Conservation (phyloP, 768 basidiomycete species). For the Pleurotus pulmonarius region DNA sequence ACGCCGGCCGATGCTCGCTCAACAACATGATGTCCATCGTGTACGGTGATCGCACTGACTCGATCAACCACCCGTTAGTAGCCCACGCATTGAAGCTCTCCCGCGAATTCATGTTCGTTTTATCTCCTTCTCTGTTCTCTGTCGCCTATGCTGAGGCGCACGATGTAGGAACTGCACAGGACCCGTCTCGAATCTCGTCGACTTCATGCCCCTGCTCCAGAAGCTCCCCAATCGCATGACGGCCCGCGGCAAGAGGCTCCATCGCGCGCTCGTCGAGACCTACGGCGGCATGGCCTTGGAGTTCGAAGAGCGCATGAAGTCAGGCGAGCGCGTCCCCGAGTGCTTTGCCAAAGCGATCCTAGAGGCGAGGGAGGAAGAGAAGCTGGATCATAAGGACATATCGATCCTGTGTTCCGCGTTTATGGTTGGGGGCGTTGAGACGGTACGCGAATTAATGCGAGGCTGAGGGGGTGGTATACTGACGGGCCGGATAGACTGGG, state of each 20-base stretch:
- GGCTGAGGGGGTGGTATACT: neutral
- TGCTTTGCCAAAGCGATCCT: slow-evolving; percentile 40
- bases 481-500: slow-evolving; percentile 22
- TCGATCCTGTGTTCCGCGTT: slow-evolving; percentile 36
- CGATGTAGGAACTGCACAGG: slow-evolving; percentile 32
- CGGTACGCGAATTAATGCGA: slow-evolving; percentile 20
- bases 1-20: slow-evolving; percentile 32
- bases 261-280: slow-evolving; percentile 28
- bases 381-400: slow-evolving; percentile 35
- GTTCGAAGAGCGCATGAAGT: slow-evolving; percentile 30
- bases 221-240: slow-evolving; percentile 32
- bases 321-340: slow-evolving; percentile 36
- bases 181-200: slow-evolving; percentile 41
- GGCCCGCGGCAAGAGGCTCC: slow-evolving; percentile 34
- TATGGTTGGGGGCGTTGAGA: slow-evolving; percentile 43
- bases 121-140: neutral
- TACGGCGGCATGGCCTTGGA: slow-evolving; percentile 36
- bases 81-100: slow-evolving; percentile 30
- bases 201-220: slow-evolving; percentile 41
- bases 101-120: slow-evolving; percentile 40
- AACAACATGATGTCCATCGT: slow-evolving; percentile 44
- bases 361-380: slow-evolving; percentile 24
- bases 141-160: no score
- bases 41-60: slow-evolving; percentile 38
- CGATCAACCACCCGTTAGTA: slow-evolving; percentile 33